Percentiles rank a stretch among this genome's conserved stretches.
Evolutionary conservation across 208 protist genomes (phyloP).

Genomic region (Kentomonas sorsogonicus): DNA sequence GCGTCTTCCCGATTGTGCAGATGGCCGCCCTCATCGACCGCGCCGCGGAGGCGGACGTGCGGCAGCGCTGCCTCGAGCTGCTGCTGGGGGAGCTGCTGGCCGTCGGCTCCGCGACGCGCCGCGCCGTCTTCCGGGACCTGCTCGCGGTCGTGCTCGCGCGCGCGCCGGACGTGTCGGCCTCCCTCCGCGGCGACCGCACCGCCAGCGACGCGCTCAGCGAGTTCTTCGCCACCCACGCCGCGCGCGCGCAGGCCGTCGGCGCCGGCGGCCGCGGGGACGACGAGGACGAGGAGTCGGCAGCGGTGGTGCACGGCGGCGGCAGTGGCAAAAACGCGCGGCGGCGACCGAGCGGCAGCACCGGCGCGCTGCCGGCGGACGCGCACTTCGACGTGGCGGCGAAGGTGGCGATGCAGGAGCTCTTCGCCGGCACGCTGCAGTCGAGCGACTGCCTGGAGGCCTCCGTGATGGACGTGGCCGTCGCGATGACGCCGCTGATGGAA

Average conservation of each 20-base stretch:
- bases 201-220: slow-evolving; percentile 19
- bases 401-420: slow-evolving; percentile 30
- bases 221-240: slow-evolving; percentile 12
- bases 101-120: too few species aligned
- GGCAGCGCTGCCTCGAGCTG: slow-evolving; percentile 26
- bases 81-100: slow-evolving; percentile 17
- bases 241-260: slow-evolving; percentile 10
- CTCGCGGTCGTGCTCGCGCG: too few species aligned
- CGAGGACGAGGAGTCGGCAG: slow-evolving; percentile 5
- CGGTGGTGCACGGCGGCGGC: slow-evolving; percentile 13
- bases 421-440: slow-evolving; percentile 19
- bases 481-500: slow-evolving; percentile 46
- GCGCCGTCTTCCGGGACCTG: too few species aligned
- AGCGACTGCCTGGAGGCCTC: not conserved
- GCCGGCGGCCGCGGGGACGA: slow-evolving; percentile 2
- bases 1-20: slow-evolving; percentile 15
- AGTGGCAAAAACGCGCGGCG: slow-evolving; percentile 13
- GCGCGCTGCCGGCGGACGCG: slow-evolving; percentile 2
- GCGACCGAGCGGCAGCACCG: not conserved
- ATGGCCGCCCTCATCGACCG: slow-evolving; percentile 32
- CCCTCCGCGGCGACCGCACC: slow-evolving; percentile 8
- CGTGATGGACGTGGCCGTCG: slow-evolving; percentile 37
- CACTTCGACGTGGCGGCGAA: slow-evolving; percentile 40
- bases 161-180: slow-evolving; percentile 5
- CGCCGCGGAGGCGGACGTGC: slow-evolving; percentile 21